phyloP scores from a whole-genome alignment of 345 rosid species.

The Laguncularia racemosa region DNA sequence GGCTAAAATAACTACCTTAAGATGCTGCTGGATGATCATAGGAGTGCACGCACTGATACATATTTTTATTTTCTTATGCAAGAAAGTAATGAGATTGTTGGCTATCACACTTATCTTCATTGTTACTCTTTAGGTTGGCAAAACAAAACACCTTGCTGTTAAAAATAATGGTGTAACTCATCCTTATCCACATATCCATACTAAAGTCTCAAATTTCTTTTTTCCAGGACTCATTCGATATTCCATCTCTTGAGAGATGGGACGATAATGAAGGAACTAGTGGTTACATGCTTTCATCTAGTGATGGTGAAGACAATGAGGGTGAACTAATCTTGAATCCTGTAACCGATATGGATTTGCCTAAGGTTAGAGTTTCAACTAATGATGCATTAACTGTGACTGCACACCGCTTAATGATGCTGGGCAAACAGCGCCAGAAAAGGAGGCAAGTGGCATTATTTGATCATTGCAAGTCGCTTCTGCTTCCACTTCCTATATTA shows the following conservation, averaged over 20 bases:
- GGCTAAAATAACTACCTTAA: too few relatives aligned
- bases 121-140: too few relatives aligned
- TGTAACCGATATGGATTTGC: slow-evolving; percentile 43
- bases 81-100: too few relatives aligned
- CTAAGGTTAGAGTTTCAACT: slow-evolving; percentile 29
- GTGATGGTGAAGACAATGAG: slow-evolving; percentile 84
- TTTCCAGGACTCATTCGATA: slow-evolving; percentile 13
- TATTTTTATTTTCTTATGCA: too few relatives aligned
- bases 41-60: too few relatives aligned
- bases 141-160: too few relatives aligned
- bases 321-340: slow-evolving; percentile 53
- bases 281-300: slow-evolving; percentile 45
- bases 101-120: too few relatives aligned
- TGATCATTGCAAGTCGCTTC: too few relatives aligned
- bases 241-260: slow-evolving; percentile 25
- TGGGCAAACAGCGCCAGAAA: slow-evolving; percentile 44
- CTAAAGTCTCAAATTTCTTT: not conserved
- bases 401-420: slow-evolving; percentile 54
- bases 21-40: too few relatives aligned
- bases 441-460: slow-evolving; percentile 43
- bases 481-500: not conserved
- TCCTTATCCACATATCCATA: slow-evolving; percentile 1
- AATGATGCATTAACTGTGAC: slow-evolving; percentile 47
- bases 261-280: slow-evolving; percentile 24
- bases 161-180: not conserved